A percentile compares a stretch with the other conserved stretches of the same genome.
Conservation (phyloP, 208 protist genomes). For the Crithidia sp. region DNA sequence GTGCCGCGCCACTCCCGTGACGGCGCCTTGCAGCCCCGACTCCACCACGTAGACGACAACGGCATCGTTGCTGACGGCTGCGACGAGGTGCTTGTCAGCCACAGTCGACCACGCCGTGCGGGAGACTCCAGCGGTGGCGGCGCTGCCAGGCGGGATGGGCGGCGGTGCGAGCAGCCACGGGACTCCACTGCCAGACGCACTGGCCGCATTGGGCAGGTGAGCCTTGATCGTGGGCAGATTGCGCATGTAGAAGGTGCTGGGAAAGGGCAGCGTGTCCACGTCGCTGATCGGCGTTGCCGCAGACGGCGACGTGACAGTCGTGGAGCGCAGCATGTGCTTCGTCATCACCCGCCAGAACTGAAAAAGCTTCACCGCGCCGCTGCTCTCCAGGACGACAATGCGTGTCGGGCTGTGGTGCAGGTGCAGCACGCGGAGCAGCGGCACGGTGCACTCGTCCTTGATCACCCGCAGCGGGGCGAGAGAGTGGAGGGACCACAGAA, state of each 20-base stretch:
- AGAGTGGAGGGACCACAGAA: constrained; percentile 55
- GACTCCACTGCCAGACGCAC: constrained; percentile 2
- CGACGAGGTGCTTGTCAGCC: constrained; percentile 50
- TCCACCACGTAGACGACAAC: constrained; percentile 55
- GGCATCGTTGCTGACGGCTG: constrained; percentile 47
- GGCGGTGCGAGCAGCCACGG: constrained; percentile 29
- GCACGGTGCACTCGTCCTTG: constrained; percentile 48
- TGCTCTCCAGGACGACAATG: constrained; percentile 45
- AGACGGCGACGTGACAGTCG: constrained; percentile 29
- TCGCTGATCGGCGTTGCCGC: constrained; percentile 36
- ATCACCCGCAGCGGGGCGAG: constrained; percentile 56
- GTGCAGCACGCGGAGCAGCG: constrained; percentile 41
- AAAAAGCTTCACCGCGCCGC: constrained; percentile 47
- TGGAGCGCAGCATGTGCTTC: constrained; percentile 49
- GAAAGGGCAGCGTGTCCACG: constrained; percentile 41
- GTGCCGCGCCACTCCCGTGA: constrained; percentile 37
- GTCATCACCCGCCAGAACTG: constrained; percentile 59
- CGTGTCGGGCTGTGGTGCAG: constrained; percentile 44
- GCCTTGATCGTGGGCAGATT: constrained; percentile 14
- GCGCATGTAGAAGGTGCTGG: constrained; percentile 33
- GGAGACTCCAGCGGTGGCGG: constrained; percentile 18
- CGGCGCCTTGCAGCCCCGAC: constrained; percentile 31
- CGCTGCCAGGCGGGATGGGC: constrained; percentile 7
- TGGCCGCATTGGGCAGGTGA: not conserved
- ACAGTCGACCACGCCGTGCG: constrained; percentile 23